Base-by-base conservation (phyloP, 1,284 basidiomycete genomes). In the Athelia sp. region DNA sequence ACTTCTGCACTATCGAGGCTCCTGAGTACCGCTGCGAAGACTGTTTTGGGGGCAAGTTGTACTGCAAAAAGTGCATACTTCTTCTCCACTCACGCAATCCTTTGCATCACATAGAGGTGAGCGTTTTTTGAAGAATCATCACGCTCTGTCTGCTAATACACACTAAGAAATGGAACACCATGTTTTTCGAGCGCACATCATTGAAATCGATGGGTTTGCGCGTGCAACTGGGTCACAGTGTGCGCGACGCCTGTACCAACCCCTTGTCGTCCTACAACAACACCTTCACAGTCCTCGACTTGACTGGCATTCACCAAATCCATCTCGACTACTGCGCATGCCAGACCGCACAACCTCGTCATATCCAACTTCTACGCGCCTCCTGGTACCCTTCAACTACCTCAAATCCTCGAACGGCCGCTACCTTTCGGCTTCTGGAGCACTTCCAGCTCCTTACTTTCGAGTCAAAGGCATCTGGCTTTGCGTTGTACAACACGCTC, bases 241-340 rank as follows among this genome's bases (percentile, higher is more conserved):
- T 48, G 2, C 23, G 22, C 1, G 22, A 34, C 2, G 17, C 23
- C 1, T 63, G 62, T 31, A 24, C 43, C 3, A 54, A 47, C 13
- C 50, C 57, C 4, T n/a, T 22, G 9, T 4, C 52, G 1, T 53
- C 51, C 52, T 23, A 24, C 21, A 14, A 9, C n/a, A 3, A 24
- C 18, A 29, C 26, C 6, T 67, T 71, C 43, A 50, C 60, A 1
- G 56, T 69, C 4, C 40, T 72, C 10, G 55, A 70, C 49, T 53
- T 49, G 3, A 62, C 59, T 32, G 67, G 67, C 1, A 53, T 71
- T 18, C 66, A 68, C 43, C 26, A 56, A 1, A 56, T 70, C 4
- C 48, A 45, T 2, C 23, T 72, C 3, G 52, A 66, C 40, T 68
- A 60, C 48, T 72, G 68, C 45, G 56, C 52, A 1, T 72, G 69